Base-by-base conservation (phyloP, 1,284 basidiomycete species). In the Boletellus sp. region DNA sequence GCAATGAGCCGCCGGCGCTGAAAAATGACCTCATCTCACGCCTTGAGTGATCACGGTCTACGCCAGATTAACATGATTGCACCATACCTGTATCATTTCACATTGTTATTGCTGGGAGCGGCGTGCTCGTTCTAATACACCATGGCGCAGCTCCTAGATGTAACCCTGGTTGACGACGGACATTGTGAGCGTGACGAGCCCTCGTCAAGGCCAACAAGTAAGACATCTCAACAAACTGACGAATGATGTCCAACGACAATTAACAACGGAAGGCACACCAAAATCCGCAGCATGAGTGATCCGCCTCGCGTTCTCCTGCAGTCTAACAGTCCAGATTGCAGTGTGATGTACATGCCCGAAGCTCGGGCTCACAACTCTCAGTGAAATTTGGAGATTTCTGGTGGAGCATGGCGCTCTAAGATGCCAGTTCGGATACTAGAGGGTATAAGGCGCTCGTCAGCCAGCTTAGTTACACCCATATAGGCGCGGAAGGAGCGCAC, bases 1-100 rank as follows among this genome's bases (percentile, higher is more conserved):
- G 75, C 79, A 22, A 69, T 71, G 65, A 71, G 62, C 47, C 67
- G 68, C 46, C 69, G 61, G 44, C 62, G 44, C 18, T 60, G 47
- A 65, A 67, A 37, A 28, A 49, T 37, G 5, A 8, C 32, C 19
- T 43, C 47, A 39, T 49, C 8, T 40, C 43, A 32, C 28, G 32
- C 28, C 45, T 49, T 47, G 26, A 55, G 40, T 48, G 39, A 32
- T 41, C 51, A 49, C 28, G 16, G 5, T 38, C 12, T 35, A 46
- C 44, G 46, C 36, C 43, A 36, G 44, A 67, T 50, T 51, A 53
- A 43, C 61, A 58, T 49, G 41, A 64, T 63, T 56, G 57, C 56
- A 57, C 55, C 54, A 62, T 68, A 67, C 55, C 55, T 65, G 59
- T 67, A 67, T 47, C 51, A 56, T 53, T 53, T 38, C 58, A 60